These are phyloP conservation scores for Pseudisothecium myosuroides DNA, from an alignment of 225 moss, liverwort and hornwort species.

Conservation along the genomic window DNA sequence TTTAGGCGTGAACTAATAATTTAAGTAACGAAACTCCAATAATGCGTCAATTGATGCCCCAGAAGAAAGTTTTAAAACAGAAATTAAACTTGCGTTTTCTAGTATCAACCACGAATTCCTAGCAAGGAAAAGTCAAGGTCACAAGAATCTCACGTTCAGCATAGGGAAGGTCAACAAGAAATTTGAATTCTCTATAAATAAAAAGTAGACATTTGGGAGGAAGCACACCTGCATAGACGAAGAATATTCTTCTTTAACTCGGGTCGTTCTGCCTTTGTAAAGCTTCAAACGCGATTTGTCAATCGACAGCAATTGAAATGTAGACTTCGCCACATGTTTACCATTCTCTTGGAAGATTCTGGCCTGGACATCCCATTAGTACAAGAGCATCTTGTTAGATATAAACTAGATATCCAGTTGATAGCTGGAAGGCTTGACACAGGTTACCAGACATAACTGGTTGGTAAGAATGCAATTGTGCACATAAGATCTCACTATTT, in stretches of 20 bases:
- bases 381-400: neutral
- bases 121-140: neutral
- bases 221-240: slow-evolving; percentile 37
- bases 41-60: neutral
- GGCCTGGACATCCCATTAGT: slow-evolving; percentile 9
- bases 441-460: neutral
- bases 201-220: neutral
- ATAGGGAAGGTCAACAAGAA: neutral
- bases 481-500: neutral
- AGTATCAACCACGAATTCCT: neutral
- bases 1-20: neutral
- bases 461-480: neutral
- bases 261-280: slow-evolving; percentile 22
- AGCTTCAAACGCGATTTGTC: slow-evolving; percentile 40
- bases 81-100: neutral
- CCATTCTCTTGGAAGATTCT: slow-evolving; percentile 51
- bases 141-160: neutral
- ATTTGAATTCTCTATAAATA: neutral
- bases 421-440: neutral
- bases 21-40: neutral
- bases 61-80: neutral
- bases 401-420: neutral
- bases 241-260: slow-evolving; percentile 37
- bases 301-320: slow-evolving; percentile 25
- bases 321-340: slow-evolving; percentile 21